Conservation (phyloP, 2,329 filamentous ascomycete species). For the Cordyceps fumosorosea region DNA sequence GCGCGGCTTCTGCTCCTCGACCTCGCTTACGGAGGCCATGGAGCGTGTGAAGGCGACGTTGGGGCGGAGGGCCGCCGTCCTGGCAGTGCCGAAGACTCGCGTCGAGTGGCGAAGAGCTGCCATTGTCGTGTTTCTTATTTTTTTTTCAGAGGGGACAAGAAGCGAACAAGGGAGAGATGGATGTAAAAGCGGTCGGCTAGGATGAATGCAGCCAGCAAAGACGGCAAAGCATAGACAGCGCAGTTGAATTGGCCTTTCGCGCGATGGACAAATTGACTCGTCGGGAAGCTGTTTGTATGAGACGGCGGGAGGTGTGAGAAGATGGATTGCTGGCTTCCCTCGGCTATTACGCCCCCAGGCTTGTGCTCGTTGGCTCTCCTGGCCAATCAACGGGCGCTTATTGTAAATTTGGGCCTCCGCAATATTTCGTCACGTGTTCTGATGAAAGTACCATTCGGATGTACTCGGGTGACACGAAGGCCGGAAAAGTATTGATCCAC, state of each 20-base stretch:
- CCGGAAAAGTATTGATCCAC: background rate
- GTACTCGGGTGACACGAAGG: background rate
- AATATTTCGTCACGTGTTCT: conserved; percentile 1
- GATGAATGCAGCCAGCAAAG: background rate
- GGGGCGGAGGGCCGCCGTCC: conserved; percentile 33
- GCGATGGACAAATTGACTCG: background rate
- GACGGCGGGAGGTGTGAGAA: background rate
- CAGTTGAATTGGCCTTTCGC: conserved; percentile 2
- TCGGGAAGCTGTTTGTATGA: background rate
- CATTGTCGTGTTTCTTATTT: conserved; percentile 34
- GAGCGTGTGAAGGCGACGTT: conserved; percentile 40
- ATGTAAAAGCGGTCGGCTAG: background rate
- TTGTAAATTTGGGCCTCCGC: conserved; percentile 10
- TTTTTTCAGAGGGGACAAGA: background rate
- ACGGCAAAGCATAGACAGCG: background rate
- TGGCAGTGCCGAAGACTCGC: conserved; percentile 42
- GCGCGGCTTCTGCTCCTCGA: conserved; percentile 55
- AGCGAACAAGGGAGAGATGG: background rate
- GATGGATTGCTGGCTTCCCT: conserved; percentile 8
- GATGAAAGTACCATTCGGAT: background rate
- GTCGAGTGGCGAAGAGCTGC: conserved; percentile 54
- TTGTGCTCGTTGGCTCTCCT: background rate
- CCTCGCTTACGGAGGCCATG: conserved; percentile 52
- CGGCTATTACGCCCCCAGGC: conserved; percentile 13
- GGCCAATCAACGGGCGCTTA: conserved; percentile 12